phyloP scores from a whole-genome alignment of 108 stramenopile species.

The Conticribra weissflogii region DNA sequence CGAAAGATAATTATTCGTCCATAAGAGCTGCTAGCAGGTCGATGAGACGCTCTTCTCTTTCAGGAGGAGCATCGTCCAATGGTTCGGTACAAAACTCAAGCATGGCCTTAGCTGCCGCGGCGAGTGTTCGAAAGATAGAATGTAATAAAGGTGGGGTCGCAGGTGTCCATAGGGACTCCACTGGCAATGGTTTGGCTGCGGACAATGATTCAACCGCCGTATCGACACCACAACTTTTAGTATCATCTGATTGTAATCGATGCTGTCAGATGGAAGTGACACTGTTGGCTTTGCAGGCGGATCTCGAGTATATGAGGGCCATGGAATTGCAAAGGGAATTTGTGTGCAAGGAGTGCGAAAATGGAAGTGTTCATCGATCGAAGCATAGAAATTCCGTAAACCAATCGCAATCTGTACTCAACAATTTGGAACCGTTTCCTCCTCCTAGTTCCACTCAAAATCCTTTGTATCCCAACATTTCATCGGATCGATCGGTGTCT shows the following conservation, averaged over 20 bases:
- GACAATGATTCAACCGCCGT: background rate
- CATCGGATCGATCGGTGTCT: conserved; percentile 16
- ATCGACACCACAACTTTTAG: background rate
- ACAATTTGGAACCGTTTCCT: background rate
- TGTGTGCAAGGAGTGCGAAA: conserved; percentile 42
- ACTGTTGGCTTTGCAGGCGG: conserved; percentile 42
- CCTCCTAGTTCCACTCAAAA: conserved; percentile 13
- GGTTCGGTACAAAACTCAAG: no score
- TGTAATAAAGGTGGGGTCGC: no score
- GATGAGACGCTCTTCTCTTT: background rate
- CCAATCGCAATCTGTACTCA: background rate
- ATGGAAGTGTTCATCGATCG: background rate
- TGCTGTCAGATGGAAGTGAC: conserved; percentile 45
- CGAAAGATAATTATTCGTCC: no score
- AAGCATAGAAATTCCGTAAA: background rate
- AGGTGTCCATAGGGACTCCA: background rate
- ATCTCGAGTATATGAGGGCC: conserved; percentile 60
- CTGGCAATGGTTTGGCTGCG: background rate
- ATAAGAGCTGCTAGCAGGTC: no score
- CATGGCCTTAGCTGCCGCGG: no score
- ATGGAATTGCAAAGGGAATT: conserved; percentile 51
- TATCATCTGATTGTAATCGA: conserved; percentile 21
- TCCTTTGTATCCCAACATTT: background rate
- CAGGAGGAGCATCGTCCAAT: no score
- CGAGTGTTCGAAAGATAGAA: no score